Base-by-base conservation (phyloP, 2,329 filamentous ascomycete species). In the Ceratocystis cacaofunesta region DNA sequence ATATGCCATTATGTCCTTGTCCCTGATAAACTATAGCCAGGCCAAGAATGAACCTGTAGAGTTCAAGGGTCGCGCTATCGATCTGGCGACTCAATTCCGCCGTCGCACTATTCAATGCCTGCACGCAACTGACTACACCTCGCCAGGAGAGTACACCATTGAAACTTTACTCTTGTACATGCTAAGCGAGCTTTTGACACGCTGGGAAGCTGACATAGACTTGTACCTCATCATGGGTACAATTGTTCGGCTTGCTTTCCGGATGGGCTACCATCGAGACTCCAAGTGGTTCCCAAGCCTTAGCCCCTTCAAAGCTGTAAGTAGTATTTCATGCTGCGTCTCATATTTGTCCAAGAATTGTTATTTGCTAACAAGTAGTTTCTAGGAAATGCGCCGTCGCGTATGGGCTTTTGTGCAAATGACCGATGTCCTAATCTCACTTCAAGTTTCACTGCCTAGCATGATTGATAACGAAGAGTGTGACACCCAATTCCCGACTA, bases 261-360 rank as follows among this genome's bases (percentile, higher is more conserved):
- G 86, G 50, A 88, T 88, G 84, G 88, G 87, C 3, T 88, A 92
- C 70, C 89, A 92, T 70, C 81, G 89, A 68, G 89, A 92, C 72
- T 81, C 87, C 8, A 87, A 84, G 67, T 89, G 86, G 75, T 92
- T 90, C 72, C 79, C 85, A 1, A 83, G 80, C 15, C 80, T 94
- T 60, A 82, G 85, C 1, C 85, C 87, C 5, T 92, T 89, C 70
- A 83, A 90, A 74, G 89, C 81, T 63, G 81, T 84, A 77, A 70
- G 81, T 72, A 43, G 12, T 15, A 58, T n/a, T 52, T 61, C 58
- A 43, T 65, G 30, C 17, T 30, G 22, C 25, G 12, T 46, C 17
- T 15, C 12, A 12, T 15, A 12, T 1, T 28, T 17, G 8, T 12
- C 6, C 3, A 7, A 10, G 15, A 48, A 48, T 50, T 41, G 15